A percentile compares a stretch with the other conserved stretches of the same genome.
Evolutionary conservation across 805 yeast genomes (phyloP).

Genomic region (Schwanniomyces sp.): DNA sequence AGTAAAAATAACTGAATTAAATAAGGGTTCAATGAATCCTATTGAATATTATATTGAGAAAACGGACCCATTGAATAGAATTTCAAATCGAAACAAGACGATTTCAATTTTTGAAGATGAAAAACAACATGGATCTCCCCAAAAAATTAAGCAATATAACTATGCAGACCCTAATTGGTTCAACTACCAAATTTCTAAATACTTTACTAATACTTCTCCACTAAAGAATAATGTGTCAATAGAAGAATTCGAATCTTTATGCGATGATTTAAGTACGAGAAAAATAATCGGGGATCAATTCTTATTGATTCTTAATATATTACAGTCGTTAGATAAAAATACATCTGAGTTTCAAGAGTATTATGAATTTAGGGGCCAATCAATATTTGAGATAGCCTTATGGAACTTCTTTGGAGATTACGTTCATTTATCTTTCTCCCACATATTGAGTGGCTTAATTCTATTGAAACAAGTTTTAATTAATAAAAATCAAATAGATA

Average conservation of each 20-base stretch:
- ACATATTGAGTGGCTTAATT: constrained; percentile 30
- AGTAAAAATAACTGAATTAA: constrained; percentile 23
- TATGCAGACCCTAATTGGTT: constrained; percentile 39
- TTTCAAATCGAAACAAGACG: constrained; percentile 33
- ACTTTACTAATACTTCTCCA: constrained; percentile 6
- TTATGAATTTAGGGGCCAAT: constrained; percentile 14
- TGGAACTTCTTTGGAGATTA: constrained; percentile 16
- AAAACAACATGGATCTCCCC: constrained; percentile 31
- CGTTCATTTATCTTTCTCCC: constrained; percentile 5
- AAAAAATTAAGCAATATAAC: constrained; percentile 29
- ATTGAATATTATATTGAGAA: constrained; percentile 38
- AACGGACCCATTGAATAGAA: constrained; percentile 40
- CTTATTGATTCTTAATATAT: constrained; percentile 12
- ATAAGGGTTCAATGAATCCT: constrained; percentile 11
- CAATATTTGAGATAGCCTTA: constrained; percentile 14
- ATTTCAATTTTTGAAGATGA: constrained; percentile 44
- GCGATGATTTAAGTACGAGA: constrained; percentile 3
- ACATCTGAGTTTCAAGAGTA: constrained; percentile 14
- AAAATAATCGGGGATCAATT: constrained; percentile 6
- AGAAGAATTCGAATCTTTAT: constrained; percentile 14
- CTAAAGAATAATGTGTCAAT: constrained; percentile 9
- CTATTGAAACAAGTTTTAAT: constrained; percentile 36
- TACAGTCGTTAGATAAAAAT: constrained; percentile 12
- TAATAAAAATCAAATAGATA: constrained; percentile 18
- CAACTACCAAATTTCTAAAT: constrained; percentile 33